phyloP scores from a whole-genome alignment of 768 basidiomycete genomes.

The Pleurotus eryngii region DNA sequence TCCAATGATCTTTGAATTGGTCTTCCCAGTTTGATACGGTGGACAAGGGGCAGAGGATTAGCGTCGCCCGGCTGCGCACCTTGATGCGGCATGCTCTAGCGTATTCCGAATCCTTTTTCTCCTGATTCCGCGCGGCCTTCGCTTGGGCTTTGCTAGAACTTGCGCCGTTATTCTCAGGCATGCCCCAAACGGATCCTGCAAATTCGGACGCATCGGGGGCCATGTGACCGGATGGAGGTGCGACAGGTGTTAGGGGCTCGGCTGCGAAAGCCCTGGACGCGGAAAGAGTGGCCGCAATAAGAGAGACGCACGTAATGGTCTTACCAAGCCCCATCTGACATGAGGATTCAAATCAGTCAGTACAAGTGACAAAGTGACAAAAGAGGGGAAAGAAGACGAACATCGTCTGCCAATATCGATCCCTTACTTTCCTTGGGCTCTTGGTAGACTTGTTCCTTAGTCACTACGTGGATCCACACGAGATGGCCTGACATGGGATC shows the following conservation, averaged over 20 bases:
- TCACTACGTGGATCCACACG: slow-evolving; percentile 82
- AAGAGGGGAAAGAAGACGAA: slow-evolving; percentile 37
- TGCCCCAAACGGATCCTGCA: slow-evolving; percentile 78
- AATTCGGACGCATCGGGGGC: slow-evolving; percentile 56
- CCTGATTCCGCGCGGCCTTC: slow-evolving; percentile 62
- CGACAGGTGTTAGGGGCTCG: slow-evolving; percentile 45
- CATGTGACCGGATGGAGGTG: slow-evolving; percentile 30
- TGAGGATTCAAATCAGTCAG: slow-evolving; percentile 9
- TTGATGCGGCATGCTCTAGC: slow-evolving; percentile 74
- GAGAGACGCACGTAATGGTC: slow-evolving; percentile 91
- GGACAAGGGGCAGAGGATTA: slow-evolving; percentile 95
- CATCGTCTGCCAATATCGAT: slow-evolving; percentile 95
- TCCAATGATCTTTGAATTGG: slow-evolving; percentile 97
- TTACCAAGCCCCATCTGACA: slow-evolving; percentile 95
- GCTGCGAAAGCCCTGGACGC: slow-evolving; percentile 67
- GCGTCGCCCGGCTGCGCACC: slow-evolving; percentile 79
- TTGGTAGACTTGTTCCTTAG: slow-evolving; percentile 67
- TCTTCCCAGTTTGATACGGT: slow-evolving; percentile 99
- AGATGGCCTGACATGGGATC: slow-evolving; percentile 43
- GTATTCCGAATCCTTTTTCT: slow-evolving; percentile 70
- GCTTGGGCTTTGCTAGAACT: slow-evolving; percentile 54
- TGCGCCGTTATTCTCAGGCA: slow-evolving; percentile 50
- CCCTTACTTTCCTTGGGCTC: slow-evolving; percentile 77
- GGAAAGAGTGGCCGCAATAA: slow-evolving; percentile 82
- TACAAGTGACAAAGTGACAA: not conserved